These are phyloP conservation scores for Epithele typhae DNA, from an alignment of 768 basidiomycete species.

Conservation along the genomic window DNA sequence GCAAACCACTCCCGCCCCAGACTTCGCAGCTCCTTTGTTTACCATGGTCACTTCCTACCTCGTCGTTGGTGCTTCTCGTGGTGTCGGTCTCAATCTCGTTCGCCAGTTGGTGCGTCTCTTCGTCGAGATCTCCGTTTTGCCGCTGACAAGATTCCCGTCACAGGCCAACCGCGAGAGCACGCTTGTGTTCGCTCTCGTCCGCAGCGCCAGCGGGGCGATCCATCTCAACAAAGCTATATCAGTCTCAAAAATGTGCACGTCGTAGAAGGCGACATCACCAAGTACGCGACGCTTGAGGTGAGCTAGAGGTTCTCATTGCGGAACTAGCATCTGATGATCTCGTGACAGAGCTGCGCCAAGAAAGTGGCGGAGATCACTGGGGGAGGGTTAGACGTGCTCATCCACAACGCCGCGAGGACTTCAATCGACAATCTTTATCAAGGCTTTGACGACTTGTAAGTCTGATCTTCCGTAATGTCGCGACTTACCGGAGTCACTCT, in stretches of 20 bases:
- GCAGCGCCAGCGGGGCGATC: constrained; percentile 10
- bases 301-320: neutral
- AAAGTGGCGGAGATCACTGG: neutral
- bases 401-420: constrained; percentile 4
- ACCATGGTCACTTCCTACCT: constrained; percentile 17
- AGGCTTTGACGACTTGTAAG: constrained; percentile 6
- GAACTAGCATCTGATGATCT: neutral
- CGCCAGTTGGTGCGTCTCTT: neutral
- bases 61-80: constrained; percentile 19
- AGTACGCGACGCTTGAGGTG: constrained; percentile 27
- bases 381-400: neutral
- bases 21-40: too few relatives aligned
- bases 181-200: constrained; percentile 18
- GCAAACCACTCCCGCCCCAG: too few relatives aligned
- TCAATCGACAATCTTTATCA: neutral
- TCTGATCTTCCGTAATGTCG: neutral
- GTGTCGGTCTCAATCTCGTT: constrained; percentile 15
- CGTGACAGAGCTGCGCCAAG: neutral
- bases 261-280: constrained; percentile 34
- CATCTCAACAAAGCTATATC: constrained; percentile 1
- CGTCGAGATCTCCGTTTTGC: neutral
- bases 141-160: neutral
- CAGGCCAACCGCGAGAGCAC: constrained; percentile 9
- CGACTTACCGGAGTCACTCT: neutral
- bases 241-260: constrained; percentile 26